These are phyloP conservation scores for Herpetospermum pedunculosum DNA, from an alignment of 306 rosid genomes.

Conservation along the genomic window DNA sequence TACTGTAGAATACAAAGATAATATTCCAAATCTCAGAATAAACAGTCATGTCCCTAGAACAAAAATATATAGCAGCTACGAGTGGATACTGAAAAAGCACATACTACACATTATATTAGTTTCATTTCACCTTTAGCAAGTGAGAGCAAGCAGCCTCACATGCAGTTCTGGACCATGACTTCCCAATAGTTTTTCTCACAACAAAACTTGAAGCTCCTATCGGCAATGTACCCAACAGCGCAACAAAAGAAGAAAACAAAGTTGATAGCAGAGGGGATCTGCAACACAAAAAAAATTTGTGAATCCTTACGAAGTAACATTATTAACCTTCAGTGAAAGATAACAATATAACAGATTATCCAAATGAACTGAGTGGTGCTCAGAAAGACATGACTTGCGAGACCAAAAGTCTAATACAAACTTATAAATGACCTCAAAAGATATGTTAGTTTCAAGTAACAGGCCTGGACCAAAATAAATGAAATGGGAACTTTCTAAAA, in stretches of 20 bases:
- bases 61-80: background rate
- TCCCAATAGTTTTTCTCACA: constrained; percentile 45
- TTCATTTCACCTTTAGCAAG: constrained; percentile 61
- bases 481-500: background rate
- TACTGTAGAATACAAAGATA: constrained; percentile 36
- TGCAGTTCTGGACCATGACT: constrained; percentile 68
- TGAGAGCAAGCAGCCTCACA: constrained; percentile 75
- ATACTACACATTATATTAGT: constrained; percentile 1
- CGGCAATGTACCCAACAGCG: constrained; percentile 59
- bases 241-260: constrained; percentile 36
- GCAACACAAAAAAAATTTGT: constrained; percentile 23
- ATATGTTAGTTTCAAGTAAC: background rate
- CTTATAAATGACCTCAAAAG: background rate
- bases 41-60: background rate
- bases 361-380: background rate
- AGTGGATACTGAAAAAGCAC: background rate
- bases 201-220: constrained; percentile 33
- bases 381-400: background rate
- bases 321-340: constrained; percentile 7
- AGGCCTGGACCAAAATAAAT: background rate
- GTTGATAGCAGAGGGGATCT: constrained; percentile 43
- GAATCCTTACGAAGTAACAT: constrained; percentile 1
- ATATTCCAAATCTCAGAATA: background rate
- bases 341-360: background rate
- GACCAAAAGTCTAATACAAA: background rate